Evolutionary conservation across 441 rosid genomes (phyloP).

Genomic region (Hura crepitans): DNA sequence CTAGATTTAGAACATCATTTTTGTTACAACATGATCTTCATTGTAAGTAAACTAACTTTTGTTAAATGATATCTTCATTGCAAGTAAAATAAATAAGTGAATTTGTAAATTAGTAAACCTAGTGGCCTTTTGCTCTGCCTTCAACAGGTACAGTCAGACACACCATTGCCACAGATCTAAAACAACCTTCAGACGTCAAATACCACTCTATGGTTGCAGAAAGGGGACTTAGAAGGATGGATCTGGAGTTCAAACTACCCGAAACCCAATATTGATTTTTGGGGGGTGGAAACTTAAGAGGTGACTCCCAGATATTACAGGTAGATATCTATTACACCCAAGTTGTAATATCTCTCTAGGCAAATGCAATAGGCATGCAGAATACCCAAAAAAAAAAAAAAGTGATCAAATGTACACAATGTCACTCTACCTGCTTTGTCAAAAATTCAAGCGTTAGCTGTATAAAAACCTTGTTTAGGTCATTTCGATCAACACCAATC

Average conservation of each 20-base stretch:
- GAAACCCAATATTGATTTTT: not conserved
- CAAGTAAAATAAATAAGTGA: not conserved
- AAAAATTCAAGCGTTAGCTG: conserved; percentile 86
- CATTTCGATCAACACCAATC: conserved; percentile 80
- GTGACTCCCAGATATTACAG: not conserved
- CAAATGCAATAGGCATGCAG: not conserved
- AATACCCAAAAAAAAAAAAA: conserved; percentile 7
- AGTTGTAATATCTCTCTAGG: not conserved
- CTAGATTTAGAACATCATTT: not conserved
- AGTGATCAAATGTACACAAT: conserved; percentile 2
- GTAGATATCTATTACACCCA: not conserved
- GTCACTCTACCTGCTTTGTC: conserved; percentile 63
- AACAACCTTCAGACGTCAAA: not conserved
- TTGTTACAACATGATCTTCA: not conserved
- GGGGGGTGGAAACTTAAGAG: not conserved
- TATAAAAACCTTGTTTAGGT: conserved; percentile 59
- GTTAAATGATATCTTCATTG: not conserved
- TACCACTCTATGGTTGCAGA: not conserved
- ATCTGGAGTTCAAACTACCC: not conserved
- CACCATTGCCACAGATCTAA: conserved; percentile 1
- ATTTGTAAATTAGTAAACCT: not conserved
- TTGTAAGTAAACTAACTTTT: not conserved
- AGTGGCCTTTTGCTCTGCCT: not conserved
- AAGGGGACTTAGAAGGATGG: not conserved
- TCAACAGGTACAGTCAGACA: not conserved